Evolutionary conservation across 805 yeast genomes (phyloP), one percentile per base, ranked within the genome.

Genomic region (Kazachstania bromeliacearum): DNA sequence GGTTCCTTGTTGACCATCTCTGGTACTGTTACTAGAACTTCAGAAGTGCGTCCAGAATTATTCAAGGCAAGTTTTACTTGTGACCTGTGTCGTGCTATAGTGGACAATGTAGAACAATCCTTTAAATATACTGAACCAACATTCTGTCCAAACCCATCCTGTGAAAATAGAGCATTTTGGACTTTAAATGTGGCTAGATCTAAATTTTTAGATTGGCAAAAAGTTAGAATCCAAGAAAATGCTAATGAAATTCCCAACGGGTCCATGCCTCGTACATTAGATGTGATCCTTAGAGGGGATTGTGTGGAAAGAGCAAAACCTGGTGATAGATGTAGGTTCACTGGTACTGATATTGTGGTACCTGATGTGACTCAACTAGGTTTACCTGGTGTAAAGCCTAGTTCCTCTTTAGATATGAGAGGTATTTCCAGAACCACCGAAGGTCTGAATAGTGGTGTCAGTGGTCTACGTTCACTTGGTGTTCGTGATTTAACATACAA

Each of bases 161-260:
- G 98, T 65, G 83, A 76, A 39, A 89, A 89, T 62, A 85, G 85
- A 53, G 71, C 82, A 2, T 68, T 75, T 37, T 89, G 96, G 94
- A 76, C 94, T 1, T 64, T 92, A 39, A 79, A 83, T 50, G 78
- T 89, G 21, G 62, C 82, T 24, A 85, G 85, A 59, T 84, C 95
- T 0, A 83, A 79, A 42, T 89, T 92, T 52, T 68, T 85, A 44
- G 97, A 89, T 66, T 89, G 98, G 98, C 98, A 89, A 60, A 82
- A 82, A 46, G 89, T 87, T 18, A 75, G 96, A 50, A 82, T 89
- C 45, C 98, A 89, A 58, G 98, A 89, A 55, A 92, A 89, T 53
- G 79, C 96, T n/a, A 82, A 70, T 48, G 97, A 89, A 60, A 89
- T 89, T 39, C 98, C 98, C 19, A 85, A 96, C 0, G 98, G 98